Conservation (phyloP, 2,329 filamentous ascomycete genomes). For the Fusarium luffae region DNA sequence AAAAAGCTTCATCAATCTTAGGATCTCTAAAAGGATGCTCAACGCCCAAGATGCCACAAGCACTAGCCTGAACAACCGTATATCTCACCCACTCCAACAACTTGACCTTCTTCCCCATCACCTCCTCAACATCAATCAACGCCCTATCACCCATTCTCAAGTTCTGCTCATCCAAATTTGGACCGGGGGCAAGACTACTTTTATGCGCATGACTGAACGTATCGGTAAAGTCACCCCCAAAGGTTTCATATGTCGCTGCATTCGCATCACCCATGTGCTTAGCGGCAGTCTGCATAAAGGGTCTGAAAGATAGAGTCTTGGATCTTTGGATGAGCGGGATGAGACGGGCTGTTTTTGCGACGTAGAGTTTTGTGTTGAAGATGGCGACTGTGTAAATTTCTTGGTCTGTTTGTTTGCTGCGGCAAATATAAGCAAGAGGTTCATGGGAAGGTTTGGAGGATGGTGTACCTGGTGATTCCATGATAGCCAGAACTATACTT, state of each 20-base stretch:
- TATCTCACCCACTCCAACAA: slow-evolving; percentile 21
- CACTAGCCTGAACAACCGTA: slow-evolving; percentile 35
- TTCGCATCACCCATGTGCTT: slow-evolving; percentile 29
- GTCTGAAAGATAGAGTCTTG: slow-evolving; percentile 45
- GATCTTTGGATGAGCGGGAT: slow-evolving; percentile 43
- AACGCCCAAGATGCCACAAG: slow-evolving; percentile 33
- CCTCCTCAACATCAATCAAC: slow-evolving; percentile 1
- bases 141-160: slow-evolving; percentile 29
- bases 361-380: slow-evolving; percentile 46
- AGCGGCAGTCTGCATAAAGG: slow-evolving; percentile 40
- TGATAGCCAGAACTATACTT: slow-evolving; percentile 30
- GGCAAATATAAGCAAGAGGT: neutral
- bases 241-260: slow-evolving; percentile 9
- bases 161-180: slow-evolving; percentile 32
- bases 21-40: slow-evolving; percentile 36
- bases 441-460: accelerated
- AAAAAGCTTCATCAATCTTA: slow-evolving; percentile 25
- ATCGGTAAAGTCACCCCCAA: slow-evolving; percentile 27
- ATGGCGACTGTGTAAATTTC: slow-evolving; percentile 47
- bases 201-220: slow-evolving; percentile 28
- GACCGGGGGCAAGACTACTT: slow-evolving; percentile 9
- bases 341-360: slow-evolving; percentile 42
- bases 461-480: slow-evolving; percentile 20
- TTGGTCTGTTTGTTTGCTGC: slow-evolving; percentile 21
- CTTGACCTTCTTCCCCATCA: neutral